phyloP scores from a whole-genome alignment of 2,329 filamentous ascomycete genomes.

The Phialophora tarda region DNA sequence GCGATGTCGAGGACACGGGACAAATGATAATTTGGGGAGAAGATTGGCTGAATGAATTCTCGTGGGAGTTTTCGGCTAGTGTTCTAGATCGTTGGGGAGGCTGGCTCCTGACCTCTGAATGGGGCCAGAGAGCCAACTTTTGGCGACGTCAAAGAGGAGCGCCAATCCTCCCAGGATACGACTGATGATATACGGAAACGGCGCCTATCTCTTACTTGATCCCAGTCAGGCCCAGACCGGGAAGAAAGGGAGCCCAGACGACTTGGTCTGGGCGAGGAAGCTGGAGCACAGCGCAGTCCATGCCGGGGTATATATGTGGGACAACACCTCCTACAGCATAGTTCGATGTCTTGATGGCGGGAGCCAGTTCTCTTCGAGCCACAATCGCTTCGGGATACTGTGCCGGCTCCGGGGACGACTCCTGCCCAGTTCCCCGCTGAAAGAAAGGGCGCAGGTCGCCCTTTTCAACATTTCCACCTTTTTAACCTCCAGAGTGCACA shows the following conservation, averaged over 20 bases:
- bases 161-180: constrained; percentile 45
- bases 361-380: constrained; percentile 7
- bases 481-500: constrained; percentile 17
- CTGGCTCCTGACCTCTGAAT: constrained; percentile 48
- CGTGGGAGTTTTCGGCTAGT: constrained; percentile 52
- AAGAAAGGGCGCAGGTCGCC: constrained; percentile 26
- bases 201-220: constrained; percentile 1
- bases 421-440: constrained; percentile 10
- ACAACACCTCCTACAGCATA: constrained; percentile 15
- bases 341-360: constrained; percentile 16
- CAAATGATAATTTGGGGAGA: constrained; percentile 54
- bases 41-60: constrained; percentile 50
- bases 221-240: background rate
- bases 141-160: constrained; percentile 50
- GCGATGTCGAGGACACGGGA: constrained; percentile 46
- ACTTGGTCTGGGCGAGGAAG: constrained; percentile 2
- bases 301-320: constrained; percentile 10
- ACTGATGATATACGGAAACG: constrained; percentile 26
- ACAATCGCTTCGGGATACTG: constrained; percentile 7
- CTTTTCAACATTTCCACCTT: constrained; percentile 9
- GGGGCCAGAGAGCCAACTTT: constrained; percentile 50
- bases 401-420: constrained; percentile 11
- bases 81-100: constrained; percentile 49
- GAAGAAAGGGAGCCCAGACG: background rate
- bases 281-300: constrained; percentile 11